Evolutionary conservation across 768 basidiomycete genomes (phyloP).

Genomic region (Trametes coccinea): DNA sequence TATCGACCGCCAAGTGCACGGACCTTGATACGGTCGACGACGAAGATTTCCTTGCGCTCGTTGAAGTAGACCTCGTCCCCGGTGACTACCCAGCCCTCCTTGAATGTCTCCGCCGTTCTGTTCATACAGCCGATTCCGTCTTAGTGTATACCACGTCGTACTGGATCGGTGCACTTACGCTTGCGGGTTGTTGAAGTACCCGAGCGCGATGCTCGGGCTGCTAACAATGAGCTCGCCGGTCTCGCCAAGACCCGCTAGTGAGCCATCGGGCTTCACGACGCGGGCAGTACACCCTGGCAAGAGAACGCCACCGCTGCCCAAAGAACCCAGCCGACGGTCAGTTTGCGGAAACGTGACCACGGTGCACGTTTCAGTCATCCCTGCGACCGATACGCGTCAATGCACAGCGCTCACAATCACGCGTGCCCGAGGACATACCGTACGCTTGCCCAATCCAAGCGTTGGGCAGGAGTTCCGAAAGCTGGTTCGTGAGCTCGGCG

Average conservation of each 20-base stretch:
- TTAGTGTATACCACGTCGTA: not conserved
- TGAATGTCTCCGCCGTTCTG: constrained; percentile 66
- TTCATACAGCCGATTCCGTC: not conserved
- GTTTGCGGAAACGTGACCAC: constrained; percentile 37
- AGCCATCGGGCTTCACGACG: constrained; percentile 49
- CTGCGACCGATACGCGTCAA: constrained; percentile 14
- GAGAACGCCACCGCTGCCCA: constrained; percentile 41
- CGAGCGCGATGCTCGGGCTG: constrained; percentile 45
- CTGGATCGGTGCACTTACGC: constrained; percentile 16
- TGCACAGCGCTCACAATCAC: not conserved
- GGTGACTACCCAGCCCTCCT: constrained; percentile 65
- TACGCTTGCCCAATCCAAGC: constrained; percentile 64
- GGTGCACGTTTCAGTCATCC: constrained; percentile 42
- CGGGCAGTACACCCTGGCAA: constrained; percentile 46
- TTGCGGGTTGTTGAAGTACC: constrained; percentile 26
- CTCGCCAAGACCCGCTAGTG: constrained; percentile 43
- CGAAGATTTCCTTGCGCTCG: constrained; percentile 58
- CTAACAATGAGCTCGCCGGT: constrained; percentile 50
- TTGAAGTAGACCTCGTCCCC: constrained; percentile 73
- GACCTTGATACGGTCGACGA: constrained; percentile 77
- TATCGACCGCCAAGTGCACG: not conserved
- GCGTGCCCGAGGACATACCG: constrained; percentile 37
- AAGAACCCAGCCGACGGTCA: constrained; percentile 23
- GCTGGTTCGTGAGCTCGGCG: constrained; percentile 47
- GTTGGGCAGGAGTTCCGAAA: constrained; percentile 49